Percentiles rank a stretch among this genome's conserved stretches.
phyloP scores from a whole-genome alignment of 1,284 basidiomycete genomes.

The Prillingera fragicola region DNA sequence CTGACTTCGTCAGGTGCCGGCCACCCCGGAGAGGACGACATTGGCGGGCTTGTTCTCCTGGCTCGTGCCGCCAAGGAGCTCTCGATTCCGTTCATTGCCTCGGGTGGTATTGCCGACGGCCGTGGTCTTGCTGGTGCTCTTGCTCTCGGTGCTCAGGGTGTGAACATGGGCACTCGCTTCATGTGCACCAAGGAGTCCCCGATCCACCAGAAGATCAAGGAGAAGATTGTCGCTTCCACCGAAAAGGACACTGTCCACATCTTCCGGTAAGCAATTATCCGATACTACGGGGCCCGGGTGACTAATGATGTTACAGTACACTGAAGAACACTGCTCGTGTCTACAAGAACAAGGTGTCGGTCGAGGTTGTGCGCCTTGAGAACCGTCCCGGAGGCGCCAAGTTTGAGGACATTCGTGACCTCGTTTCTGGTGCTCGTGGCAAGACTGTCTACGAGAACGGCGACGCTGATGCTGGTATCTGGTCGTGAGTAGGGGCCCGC shows the following conservation, averaged over 20 bases:
- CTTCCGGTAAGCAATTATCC: constrained; percentile 65
- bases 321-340: constrained; percentile 82
- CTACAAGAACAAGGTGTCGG: constrained; percentile 55
- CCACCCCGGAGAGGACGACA: constrained; percentile 92
- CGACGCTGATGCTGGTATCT: constrained; percentile 80
- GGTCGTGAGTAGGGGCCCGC: constrained; percentile 50
- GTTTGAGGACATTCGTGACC: constrained; percentile 75
- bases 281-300: background rate
- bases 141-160: constrained; percentile 75
- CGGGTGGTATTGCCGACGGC: constrained; percentile 76
- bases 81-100: constrained; percentile 79
- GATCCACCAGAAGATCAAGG: constrained; percentile 85
- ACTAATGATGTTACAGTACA: too few relatives aligned
- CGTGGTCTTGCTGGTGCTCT: constrained; percentile 77
- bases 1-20: constrained; percentile 59
- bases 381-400: constrained; percentile 73
- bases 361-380: constrained; percentile 76
- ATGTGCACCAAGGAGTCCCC: constrained; percentile 56
- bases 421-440: constrained; percentile 72
- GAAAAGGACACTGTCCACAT: constrained; percentile 81
- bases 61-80: constrained; percentile 83
- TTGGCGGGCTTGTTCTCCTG: constrained; percentile 82
- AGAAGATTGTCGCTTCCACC: constrained; percentile 73
- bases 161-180: constrained; percentile 63
- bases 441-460: constrained; percentile 72